Conservation (phyloP, 2,329 filamentous ascomycete species). For the Penicillium sp. region DNA sequence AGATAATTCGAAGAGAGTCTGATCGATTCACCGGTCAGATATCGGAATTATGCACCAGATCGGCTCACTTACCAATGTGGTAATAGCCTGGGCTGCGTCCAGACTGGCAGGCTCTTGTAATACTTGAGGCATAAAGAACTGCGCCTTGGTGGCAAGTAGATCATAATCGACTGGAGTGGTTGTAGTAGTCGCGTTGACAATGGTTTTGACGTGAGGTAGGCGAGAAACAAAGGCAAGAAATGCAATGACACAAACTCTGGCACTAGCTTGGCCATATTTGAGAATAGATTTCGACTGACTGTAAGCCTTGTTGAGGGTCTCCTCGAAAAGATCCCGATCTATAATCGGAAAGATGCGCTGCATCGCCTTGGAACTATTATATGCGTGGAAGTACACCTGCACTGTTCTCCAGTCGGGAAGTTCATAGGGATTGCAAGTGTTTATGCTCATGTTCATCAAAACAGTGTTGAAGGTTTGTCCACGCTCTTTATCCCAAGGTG, state of each 20-base stretch:
- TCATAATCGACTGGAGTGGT: constrained; percentile 42
- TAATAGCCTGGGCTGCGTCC: constrained; percentile 47
- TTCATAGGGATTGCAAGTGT: constrained; percentile 24
- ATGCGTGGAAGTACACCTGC: constrained; percentile 36
- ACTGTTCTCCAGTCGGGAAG: constrained; percentile 40
- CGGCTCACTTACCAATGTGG: constrained; percentile 49
- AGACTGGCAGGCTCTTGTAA: constrained; percentile 46
- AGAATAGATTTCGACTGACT: constrained; percentile 16
- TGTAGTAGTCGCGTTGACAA: neutral
- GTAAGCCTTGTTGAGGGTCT: constrained; percentile 51
- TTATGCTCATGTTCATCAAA: constrained; percentile 22
- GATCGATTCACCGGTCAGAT: constrained; percentile 15
- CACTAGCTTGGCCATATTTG: constrained; percentile 33
- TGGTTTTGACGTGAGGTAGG: constrained; percentile 17
- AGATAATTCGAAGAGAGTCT: constrained; percentile 48
- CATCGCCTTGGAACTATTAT: constrained; percentile 36
- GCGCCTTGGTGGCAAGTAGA: constrained; percentile 43
- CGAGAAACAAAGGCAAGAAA: constrained; percentile 47
- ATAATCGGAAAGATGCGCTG: constrained; percentile 52
- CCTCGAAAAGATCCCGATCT: constrained; percentile 49
- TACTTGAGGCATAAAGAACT: constrained; percentile 46
- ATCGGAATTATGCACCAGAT: neutral
- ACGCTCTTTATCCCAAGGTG: constrained; percentile 40
- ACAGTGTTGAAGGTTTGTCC: constrained; percentile 23
- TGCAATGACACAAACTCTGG: constrained; percentile 51